Conservation (phyloP, 108 stramenopile species). For the Skeletonema costatum region DNA sequence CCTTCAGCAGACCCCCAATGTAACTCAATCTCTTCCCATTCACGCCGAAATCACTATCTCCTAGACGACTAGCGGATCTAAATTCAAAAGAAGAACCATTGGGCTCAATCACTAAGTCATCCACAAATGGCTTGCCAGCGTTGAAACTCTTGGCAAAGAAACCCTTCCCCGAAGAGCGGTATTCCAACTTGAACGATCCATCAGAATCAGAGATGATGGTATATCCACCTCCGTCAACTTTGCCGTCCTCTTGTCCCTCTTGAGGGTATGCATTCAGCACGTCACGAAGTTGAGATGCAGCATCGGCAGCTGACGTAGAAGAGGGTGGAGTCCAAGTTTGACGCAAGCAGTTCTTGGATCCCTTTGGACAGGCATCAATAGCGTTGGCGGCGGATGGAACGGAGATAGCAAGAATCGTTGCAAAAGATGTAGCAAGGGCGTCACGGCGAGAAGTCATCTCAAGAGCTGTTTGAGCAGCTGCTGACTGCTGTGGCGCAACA, state of each 20-base stretch:
- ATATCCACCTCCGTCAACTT: constrained; percentile 78
- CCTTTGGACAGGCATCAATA: constrained; percentile 64
- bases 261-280: constrained; percentile 67
- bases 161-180: constrained; percentile 71
- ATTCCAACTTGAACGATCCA: constrained; percentile 66
- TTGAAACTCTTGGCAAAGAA: constrained; percentile 87
- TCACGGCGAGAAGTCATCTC: not conserved
- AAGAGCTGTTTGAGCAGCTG: not conserved
- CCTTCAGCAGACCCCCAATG: constrained; percentile 44
- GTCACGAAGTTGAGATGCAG: constrained; percentile 46
- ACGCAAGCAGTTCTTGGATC: constrained; percentile 77
- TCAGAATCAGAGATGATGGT: constrained; percentile 56
- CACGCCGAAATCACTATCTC: constrained; percentile 86
- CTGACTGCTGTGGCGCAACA: not conserved
- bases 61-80: constrained; percentile 68
- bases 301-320: constrained; percentile 50
- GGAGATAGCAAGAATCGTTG: not conserved
- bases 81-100: constrained; percentile 61
- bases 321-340: constrained; percentile 78
- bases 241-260: constrained; percentile 62
- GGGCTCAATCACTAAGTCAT: constrained; percentile 73
- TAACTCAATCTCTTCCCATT: constrained; percentile 71
- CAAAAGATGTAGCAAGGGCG: not conserved
- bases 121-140: constrained; percentile 85
- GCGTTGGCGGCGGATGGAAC: constrained; percentile 51